These are phyloP conservation scores for Monosporozyma aquatica DNA, from an alignment of 805 yeast genomes.

Conservation along the genomic window DNA sequence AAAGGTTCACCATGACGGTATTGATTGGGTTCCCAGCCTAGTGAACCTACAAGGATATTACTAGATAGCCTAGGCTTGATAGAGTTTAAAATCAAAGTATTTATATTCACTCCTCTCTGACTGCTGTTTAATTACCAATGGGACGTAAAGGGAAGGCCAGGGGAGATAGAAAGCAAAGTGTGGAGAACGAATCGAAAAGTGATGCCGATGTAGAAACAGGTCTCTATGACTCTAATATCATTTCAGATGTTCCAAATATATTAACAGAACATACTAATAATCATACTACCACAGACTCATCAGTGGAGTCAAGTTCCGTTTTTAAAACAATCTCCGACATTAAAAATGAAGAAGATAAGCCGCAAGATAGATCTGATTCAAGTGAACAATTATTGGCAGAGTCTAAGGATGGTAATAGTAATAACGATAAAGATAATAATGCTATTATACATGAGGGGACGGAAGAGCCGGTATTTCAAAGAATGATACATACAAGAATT, in stretches of 20 bases:
- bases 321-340: neutral
- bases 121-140: too few relatives aligned
- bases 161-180: too few relatives aligned
- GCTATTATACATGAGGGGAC: neutral
- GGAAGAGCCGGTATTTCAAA: neutral
- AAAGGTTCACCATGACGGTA: too few relatives aligned
- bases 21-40: too few relatives aligned
- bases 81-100: too few relatives aligned
- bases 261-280: neutral
- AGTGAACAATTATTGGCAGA: neutral
- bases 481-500: slow-evolving; percentile 22
- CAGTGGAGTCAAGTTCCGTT: neutral
- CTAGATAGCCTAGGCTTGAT: too few relatives aligned
- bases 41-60: too few relatives aligned
- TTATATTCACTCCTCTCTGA: too few relatives aligned
- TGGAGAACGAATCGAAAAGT: neutral
- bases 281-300: neutral
- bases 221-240: neutral
- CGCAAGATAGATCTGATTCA: neutral
- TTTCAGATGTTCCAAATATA: neutral
- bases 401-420: neutral
- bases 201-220: neutral
- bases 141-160: neutral
- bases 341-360: neutral
- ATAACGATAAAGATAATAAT: too few relatives aligned